Percentiles rank a stretch among this genome's conserved stretches.
Conservation (phyloP, 306 rosid genomes). For the Coriaria nepalensis region DNA sequence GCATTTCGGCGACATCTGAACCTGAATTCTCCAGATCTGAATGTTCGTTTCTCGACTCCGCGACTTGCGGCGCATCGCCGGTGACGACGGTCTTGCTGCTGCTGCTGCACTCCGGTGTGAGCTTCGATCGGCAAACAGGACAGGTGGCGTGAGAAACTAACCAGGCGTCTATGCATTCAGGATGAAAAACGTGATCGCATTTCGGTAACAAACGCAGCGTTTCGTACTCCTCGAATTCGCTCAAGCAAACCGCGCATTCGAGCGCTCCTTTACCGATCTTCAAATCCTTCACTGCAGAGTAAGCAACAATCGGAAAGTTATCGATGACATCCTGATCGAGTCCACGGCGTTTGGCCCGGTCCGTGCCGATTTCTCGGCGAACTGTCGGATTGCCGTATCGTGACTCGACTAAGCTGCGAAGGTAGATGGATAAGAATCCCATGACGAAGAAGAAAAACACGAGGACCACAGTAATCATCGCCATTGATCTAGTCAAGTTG, state of each 20-base stretch:
- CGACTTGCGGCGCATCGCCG: background rate
- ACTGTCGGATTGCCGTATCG: constrained; percentile 13
- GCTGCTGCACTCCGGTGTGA: constrained; percentile 8
- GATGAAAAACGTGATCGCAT: constrained; percentile 65
- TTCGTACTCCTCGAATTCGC: constrained; percentile 44
- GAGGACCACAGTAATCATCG: constrained; percentile 21
- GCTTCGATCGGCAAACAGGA: constrained; percentile 53
- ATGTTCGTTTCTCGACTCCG: background rate
- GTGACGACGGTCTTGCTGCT: too few species aligned
- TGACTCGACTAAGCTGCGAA: constrained; percentile 15
- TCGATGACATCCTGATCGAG: constrained; percentile 30
- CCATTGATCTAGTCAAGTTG: constrained; percentile 33
- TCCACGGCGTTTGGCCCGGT: constrained; percentile 17
- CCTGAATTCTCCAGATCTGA: background rate
- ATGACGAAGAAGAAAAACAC: constrained; percentile 17
- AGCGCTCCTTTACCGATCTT: constrained; percentile 36
- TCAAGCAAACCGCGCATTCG: constrained; percentile 67
- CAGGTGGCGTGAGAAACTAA: constrained; percentile 47
- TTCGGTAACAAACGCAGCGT: constrained; percentile 56
- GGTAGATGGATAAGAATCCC: constrained; percentile 23
- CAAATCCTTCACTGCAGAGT: constrained; percentile 40
- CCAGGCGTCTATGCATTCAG: constrained; percentile 66
- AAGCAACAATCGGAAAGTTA: constrained; percentile 43
- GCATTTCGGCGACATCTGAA: too few species aligned
- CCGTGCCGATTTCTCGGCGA: constrained; percentile 6